Evolutionary conservation across 495 filamentous ascomycete species (phyloP), one percentile per base, ranked within the genome.

Genomic region (Penicillium mononematosum): DNA sequence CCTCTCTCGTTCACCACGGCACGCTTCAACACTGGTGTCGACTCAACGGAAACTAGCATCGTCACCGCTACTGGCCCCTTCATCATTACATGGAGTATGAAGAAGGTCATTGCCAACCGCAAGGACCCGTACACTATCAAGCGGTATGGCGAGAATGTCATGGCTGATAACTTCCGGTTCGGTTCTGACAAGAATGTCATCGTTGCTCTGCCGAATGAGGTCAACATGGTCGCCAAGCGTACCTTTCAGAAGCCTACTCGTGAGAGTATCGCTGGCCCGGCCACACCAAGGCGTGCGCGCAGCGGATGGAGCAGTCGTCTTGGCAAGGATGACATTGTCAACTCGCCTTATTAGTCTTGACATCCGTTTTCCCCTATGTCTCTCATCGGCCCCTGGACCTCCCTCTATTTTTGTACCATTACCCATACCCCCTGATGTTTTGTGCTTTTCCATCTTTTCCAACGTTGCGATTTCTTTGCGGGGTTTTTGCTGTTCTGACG

Each of bases 91-190:
- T 98, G 95, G 95, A 94, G 83, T 66, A 69, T 98, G 72, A 90
- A 92, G 78, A 96, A 92, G 78, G 82, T 96, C 1, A 64, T 96
- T 19, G 73, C 75, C 12, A 90, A 88, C 44, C 80, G 81, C 50
- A 93, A 90, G 70, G 88, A 93, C 57, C 91, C 91, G 2, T 98
- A 98, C 71, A 87, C 85, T 42, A 96, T 98, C 81, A 97, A 97
- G 78, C 88, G 94, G 5, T 98, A 98, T 67, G 81, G 80, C 5
- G 94, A 98, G 71, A 88, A 94, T 51, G 90, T 98, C 62, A 96
- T 92, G 78, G 94, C 94, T n/a, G 95, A 98, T 68, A 95, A 98
- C 70, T 98, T 98, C 86, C 89, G 91, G 61, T 98, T 92, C 64
- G 92, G 92, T 31, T 90, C 85, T 12, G 94, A 98, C 68, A 96